Base-by-base conservation (phyloP, 140 eudicot genomes). In the Bidens hawaiensis region DNA sequence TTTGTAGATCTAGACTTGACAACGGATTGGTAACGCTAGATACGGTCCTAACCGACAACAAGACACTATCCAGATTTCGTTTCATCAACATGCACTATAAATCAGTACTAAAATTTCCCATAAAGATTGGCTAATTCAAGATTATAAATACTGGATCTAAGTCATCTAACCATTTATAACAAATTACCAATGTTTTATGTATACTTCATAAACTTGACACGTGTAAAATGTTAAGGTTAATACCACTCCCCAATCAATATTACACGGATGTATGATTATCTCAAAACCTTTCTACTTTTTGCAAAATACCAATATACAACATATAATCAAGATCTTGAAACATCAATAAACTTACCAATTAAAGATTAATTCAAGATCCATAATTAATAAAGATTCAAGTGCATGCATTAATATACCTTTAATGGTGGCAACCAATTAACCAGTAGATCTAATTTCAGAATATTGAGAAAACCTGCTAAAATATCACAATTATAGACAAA, bases 331-430 rank as follows among this genome's bases (percentile, higher is more conserved):
- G 43, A 36, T 10, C 43, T 36, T 36, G 43, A 36, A 36, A n/a
- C n/a, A n/a, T n/a, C n/a, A n/a, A 36, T 36, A 36, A 36, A 6
- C 43, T 8, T 8, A 36, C 9, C 43, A 36, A 28, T 28, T 28
- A 28, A 28, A n/a, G n/a, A n/a, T n/a, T n/a, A n/a, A n/a, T n/a
- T n/a, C n/a, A n/a, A n/a, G n/a, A n/a, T 5, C 33, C 6, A 30
- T 30, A 30, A 30, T 9, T 9, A 30, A 13, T 36, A 36, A 36
- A 36, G 43, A 6, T 36, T 60, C 53, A 72, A 45, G 58, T 63
- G 71, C 66, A 72, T 72, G 77, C 71, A 64, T 71, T 30, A 30
- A 30, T 27, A 63, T 72, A 53, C 71, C 65, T 55, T 53, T 45
- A 17, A 17, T 45, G 51, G 23, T 0, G 1, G 51, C 28, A 31